Evolutionary conservation across 2,329 filamentous ascomycete genomes (phyloP).

Genomic region (Colletotrichum tropicale): DNA sequence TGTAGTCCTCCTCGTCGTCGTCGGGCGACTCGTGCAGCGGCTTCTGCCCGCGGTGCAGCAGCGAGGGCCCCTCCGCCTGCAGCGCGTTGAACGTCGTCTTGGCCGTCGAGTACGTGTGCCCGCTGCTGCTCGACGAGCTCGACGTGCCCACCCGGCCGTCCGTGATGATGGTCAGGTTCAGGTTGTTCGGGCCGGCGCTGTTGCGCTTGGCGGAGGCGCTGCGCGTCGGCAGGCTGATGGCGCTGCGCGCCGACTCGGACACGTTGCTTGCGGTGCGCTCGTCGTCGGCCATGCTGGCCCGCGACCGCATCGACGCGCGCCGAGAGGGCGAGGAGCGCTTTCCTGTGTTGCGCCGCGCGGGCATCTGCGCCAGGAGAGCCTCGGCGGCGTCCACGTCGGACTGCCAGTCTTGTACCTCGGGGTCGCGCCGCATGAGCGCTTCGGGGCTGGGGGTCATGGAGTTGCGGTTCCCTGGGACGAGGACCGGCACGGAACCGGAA

Average conservation of each 20-base stretch:
- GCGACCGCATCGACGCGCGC: conserved; percentile 39
- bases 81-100: conserved; percentile 55
- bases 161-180: conserved; percentile 23
- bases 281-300: conserved; percentile 42
- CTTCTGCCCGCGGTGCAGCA: conserved; percentile 41
- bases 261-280: conserved; percentile 61
- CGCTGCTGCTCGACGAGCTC: conserved; percentile 45
- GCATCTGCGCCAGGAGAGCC: conserved; percentile 52
- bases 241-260: conserved; percentile 57
- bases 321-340: conserved; percentile 41
- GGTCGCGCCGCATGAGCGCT: conserved; percentile 40
- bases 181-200: background rate
- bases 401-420: conserved; percentile 64
- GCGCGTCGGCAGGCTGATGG: conserved; percentile 37
- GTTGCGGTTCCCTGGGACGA: conserved; percentile 35
- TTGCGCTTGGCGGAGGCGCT: conserved; percentile 29
- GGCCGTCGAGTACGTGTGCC: conserved; percentile 56
- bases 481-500: conserved; percentile 18
- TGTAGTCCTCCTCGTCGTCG: conserved; percentile 35
- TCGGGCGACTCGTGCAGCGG: conserved; percentile 28
- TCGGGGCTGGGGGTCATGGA: conserved; percentile 47
- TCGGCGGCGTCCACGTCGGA: conserved; percentile 60
- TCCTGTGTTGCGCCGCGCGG: conserved; percentile 33
- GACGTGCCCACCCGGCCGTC: conserved; percentile 13
- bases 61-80: conserved; percentile 56